Percentiles rank a stretch among this genome's conserved stretches.
These are phyloP conservation scores for Wallemia ichthyophaga DNA, from an alignment of 1,284 basidiomycete species.

Conservation along the genomic window DNA sequence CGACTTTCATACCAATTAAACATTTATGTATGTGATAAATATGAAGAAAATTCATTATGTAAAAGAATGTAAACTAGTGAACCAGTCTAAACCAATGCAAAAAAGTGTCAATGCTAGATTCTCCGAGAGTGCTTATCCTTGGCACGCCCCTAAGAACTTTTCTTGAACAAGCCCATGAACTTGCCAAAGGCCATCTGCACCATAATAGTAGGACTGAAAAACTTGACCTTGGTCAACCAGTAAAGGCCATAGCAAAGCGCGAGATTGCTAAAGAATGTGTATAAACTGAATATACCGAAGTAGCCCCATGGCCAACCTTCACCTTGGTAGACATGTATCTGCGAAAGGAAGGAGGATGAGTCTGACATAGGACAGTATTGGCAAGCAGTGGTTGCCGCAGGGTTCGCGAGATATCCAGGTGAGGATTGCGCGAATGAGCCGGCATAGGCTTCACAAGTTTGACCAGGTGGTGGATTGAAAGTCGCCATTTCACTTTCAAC, in stretches of 20 bases:
- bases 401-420: not conserved
- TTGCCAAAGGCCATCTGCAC: too few species aligned
- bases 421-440: not conserved
- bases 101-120: too few species aligned
- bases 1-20: too few species aligned
- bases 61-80: too few species aligned
- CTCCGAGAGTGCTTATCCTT: too few species aligned
- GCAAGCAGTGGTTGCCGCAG: not conserved
- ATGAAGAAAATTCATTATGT: too few species aligned
- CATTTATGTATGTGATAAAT: too few species aligned
- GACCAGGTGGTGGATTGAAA: not conserved
- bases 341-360: not conserved
- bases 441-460: not conserved
- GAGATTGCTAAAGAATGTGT: not conserved
- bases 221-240: not conserved
- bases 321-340: not conserved
- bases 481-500: not conserved
- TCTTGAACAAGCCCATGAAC: too few species aligned
- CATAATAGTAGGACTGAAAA: too few species aligned
- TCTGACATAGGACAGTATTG: not conserved
- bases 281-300: not conserved
- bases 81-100: too few species aligned
- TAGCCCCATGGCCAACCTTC: not conserved
- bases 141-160: too few species aligned
- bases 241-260: not conserved